Percentiles rank a stretch among this genome's conserved stretches.
These are phyloP conservation scores for Xeromyces bisporus DNA, from an alignment of 495 filamentous ascomycete genomes.

Conservation along the genomic window DNA sequence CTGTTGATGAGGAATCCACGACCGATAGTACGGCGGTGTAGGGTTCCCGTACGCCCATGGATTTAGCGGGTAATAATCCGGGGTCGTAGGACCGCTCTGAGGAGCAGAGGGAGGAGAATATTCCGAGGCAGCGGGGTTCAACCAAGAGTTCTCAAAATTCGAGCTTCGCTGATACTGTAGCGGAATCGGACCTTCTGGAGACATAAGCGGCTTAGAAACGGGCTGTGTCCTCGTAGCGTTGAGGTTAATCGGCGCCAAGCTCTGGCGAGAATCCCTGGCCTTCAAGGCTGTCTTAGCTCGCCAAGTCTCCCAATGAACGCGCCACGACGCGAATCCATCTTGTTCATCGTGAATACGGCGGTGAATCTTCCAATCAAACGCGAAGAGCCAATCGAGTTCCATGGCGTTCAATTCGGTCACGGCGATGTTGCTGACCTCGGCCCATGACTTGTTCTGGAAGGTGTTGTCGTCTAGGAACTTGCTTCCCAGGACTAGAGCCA, in stretches of 20 bases:
- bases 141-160: conserved; percentile 36
- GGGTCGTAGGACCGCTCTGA: conserved; percentile 47
- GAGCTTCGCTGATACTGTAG: conserved; percentile 34
- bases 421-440: conserved; percentile 86
- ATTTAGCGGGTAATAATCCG: conserved; percentile 40
- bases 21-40: conserved; percentile 25
- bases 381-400: conserved; percentile 81
- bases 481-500: conserved; percentile 76
- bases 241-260: conserved; percentile 55
- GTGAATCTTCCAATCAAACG: conserved; percentile 76
- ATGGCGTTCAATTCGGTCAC: conserved; percentile 76
- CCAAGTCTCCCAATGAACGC: conserved; percentile 71
- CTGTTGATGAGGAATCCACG: conserved; percentile 26
- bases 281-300: conserved; percentile 42
- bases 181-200: conserved; percentile 32
- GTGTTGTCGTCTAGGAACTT: conserved; percentile 99
- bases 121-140: conserved; percentile 34
- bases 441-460: conserved; percentile 98
- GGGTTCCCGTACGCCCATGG: conserved; percentile 39
- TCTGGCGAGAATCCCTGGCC: conserved; percentile 34
- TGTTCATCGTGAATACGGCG: conserved; percentile 67
- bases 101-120: conserved; percentile 54
- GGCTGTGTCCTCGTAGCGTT: conserved; percentile 34
- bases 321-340: conserved; percentile 66
- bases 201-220: conserved; percentile 30